phyloP scores from a whole-genome alignment of 108 stramenopile genomes.

The Skeletonema marinoi region DNA sequence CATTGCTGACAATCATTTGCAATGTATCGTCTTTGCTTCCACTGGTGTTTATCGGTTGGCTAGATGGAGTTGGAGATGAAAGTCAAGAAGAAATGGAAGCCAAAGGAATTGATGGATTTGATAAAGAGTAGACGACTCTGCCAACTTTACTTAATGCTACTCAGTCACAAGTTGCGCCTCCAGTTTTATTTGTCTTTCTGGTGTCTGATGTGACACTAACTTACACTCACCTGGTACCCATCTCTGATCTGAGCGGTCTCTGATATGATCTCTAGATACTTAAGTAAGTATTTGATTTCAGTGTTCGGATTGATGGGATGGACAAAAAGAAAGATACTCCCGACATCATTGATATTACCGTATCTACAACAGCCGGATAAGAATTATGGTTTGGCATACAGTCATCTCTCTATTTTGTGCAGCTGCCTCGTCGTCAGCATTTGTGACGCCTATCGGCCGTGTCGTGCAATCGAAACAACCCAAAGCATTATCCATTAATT shows the following conservation, averaged over 20 bases:
- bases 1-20: slow-evolving; percentile 83
- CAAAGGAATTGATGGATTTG: background rate
- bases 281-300: too few species aligned
- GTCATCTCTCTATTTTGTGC: background rate
- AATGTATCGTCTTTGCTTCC: slow-evolving; percentile 89
- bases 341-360: too few species aligned
- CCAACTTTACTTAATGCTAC: background rate
- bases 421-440: background rate
- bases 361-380: too few species aligned
- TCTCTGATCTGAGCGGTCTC: too few species aligned
- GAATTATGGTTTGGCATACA: background rate
- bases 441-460: background rate
- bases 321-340: too few species aligned
- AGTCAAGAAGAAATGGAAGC: slow-evolving; percentile 78
- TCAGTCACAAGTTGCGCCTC: too few species aligned
- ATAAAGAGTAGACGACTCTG: background rate
- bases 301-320: too few species aligned
- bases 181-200: too few species aligned
- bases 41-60: slow-evolving; percentile 81
- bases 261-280: too few species aligned
- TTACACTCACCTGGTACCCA: too few species aligned
- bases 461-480: background rate
- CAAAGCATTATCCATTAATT: background rate
- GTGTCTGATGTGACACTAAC: too few species aligned
- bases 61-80: slow-evolving; percentile 73